A percentile compares a stretch with the other conserved stretches of the same genome.
These are phyloP conservation scores for Lactarius tabidus DNA, from an alignment of 768 basidiomycete genomes.

Conservation along the genomic window DNA sequence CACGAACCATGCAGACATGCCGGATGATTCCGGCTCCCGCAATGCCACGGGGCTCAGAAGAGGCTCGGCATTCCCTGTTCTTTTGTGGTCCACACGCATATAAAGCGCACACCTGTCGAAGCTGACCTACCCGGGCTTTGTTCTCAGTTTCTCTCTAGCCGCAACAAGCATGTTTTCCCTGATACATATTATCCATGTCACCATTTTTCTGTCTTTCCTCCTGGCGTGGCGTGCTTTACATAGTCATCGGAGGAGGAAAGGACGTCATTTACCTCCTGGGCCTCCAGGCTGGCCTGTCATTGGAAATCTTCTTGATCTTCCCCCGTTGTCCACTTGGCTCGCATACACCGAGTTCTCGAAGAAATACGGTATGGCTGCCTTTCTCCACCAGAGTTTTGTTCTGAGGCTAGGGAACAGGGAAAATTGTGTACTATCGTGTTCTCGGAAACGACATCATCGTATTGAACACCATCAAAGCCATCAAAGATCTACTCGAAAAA, in stretches of 20 bases:
- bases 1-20: too few species aligned
- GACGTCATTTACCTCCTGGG: neutral
- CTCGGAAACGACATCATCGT: conserved; percentile 48
- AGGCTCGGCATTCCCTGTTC: too few species aligned
- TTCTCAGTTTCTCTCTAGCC: too few species aligned
- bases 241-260: neutral
- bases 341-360: neutral
- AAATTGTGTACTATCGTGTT: conserved; percentile 30
- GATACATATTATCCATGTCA: too few species aligned
- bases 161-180: too few species aligned
- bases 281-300: neutral
- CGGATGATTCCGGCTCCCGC: too few species aligned
- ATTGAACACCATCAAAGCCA: conserved; percentile 43
- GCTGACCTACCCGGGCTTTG: too few species aligned
- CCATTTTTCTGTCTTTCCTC: neutral
- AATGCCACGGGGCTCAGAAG: too few species aligned
- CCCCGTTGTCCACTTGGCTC: neutral
- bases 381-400: too few species aligned
- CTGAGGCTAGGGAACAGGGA: neutral
- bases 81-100: too few species aligned
- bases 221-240: neutral
- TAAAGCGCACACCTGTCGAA: too few species aligned
- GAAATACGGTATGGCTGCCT: conserved; percentile 2
- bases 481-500: conserved; percentile 49
- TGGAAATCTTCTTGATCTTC: conserved; percentile 6